Evolutionary conservation across 1,139 yeast genomes (phyloP).

Genomic region (Pichia sp.): DNA sequence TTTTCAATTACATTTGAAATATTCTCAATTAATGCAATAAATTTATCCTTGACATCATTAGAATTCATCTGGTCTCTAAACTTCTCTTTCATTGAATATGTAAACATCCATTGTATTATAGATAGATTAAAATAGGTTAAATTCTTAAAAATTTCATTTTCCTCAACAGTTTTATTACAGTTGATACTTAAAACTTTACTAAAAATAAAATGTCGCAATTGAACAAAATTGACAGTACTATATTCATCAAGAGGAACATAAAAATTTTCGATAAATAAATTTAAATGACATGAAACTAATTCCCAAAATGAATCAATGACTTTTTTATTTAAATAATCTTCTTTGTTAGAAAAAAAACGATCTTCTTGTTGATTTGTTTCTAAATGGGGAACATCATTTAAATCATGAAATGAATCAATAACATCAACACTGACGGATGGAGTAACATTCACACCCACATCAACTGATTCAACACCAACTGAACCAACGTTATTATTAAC

Average conservation of each 20-base stretch:
- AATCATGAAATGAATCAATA: constrained; percentile 23
- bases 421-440: constrained; percentile 15
- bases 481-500: background rate
- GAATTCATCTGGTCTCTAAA: constrained; percentile 6
- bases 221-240: background rate
- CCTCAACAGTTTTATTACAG: background rate
- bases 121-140: constrained; percentile 52
- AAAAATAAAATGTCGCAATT: constrained; percentile 10
- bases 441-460: constrained; percentile 17
- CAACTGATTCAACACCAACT: constrained; percentile 16
- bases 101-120: constrained; percentile 44
- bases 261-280: constrained; percentile 19
- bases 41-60: constrained; percentile 7
- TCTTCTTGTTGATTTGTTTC: background rate
- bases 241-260: constrained; percentile 7
- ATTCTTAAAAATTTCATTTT: constrained; percentile 14
- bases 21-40: constrained; percentile 4
- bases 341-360: background rate
- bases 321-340: constrained; percentile 3
- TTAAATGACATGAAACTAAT: constrained; percentile 15
- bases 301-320: constrained; percentile 22
- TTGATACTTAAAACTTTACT: constrained; percentile 5
- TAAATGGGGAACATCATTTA: constrained; percentile 11
- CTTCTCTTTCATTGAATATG: constrained; percentile 23
- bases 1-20: constrained; percentile 3